Base-by-base conservation (phyloP, 208 protist genomes). In the Acanthamoeba royreba region DNA sequence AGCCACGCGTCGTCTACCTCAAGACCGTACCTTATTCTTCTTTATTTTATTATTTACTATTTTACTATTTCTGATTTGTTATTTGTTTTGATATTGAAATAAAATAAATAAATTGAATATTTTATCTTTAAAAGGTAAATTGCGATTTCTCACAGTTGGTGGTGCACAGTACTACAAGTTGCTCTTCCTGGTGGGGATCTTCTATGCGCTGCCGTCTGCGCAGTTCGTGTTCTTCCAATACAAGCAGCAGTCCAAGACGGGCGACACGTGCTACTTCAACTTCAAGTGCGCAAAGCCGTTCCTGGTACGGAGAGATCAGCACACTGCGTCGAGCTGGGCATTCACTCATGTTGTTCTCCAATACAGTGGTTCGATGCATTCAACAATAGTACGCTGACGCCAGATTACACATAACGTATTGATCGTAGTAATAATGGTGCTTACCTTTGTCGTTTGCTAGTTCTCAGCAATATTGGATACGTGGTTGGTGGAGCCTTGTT, bases 181-280 rank as follows among this genome's bases (percentile, higher is more conserved):
- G 81, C 35, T 89, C 31, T 28, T 89, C 38, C 35, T 89, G 45
- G 81, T 89, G 49, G 81, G 81, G 17, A 69, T 89, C 38, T 89
- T 89, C 49, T 89, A 89, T 13, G 81, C 81, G 81, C 49, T 89
- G 45, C 81, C 81, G 3, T 58, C 81, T 15, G 81, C 53, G 28
- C 81, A 89, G 81, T 89, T 89, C 53, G 81, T 89, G 33, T 69
- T 89, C 49, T 89, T 89, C 38, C 81, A 89, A 35, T 89, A 66
- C 38, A 58, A 89, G 81, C 40, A 83, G 42, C 46, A 58, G n/a
- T 66, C 22, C 53, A 45, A 28, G 49, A 89, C 11, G 11, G 81
- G 46, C 0, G 42, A 58, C 31, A 40, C 8, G 19, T 89, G 81
- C 81, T 89, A 89, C 81, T 89, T 33, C 53, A 89, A 89, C 81